Conservation (phyloP, 352 stramenopile genomes). For the Hyphochytrium catenoides region DNA sequence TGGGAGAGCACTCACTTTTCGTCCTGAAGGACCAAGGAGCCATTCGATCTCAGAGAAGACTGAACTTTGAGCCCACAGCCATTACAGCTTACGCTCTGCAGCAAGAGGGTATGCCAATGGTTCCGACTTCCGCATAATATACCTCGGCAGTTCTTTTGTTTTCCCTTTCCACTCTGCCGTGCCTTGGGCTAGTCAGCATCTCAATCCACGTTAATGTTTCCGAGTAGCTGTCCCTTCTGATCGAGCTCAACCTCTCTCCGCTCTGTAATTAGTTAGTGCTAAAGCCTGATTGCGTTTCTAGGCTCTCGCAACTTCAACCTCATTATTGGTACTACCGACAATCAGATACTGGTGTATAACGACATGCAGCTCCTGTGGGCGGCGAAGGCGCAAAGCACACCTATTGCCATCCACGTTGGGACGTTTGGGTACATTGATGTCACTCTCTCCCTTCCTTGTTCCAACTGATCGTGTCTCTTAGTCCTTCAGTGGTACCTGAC, state of each 20-base stretch:
- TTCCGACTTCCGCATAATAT: background rate
- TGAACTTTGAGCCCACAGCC: conserved; percentile 34
- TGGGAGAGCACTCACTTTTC: conserved; percentile 53
- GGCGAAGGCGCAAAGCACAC: conserved; percentile 21
- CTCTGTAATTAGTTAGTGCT: no score
- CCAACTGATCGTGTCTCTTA: no score
- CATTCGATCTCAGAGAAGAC: conserved; percentile 40
- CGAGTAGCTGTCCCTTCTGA: no score
- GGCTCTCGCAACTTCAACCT: conserved; percentile 49
- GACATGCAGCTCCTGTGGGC: conserved; percentile 53
- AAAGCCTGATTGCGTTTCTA: no score
- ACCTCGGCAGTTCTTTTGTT: no score
- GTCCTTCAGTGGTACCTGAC: no score
- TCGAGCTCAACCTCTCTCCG: no score
- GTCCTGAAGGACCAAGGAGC: conserved; percentile 42
- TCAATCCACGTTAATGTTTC: no score
- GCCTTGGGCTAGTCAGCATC: no score
- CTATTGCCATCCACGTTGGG: conserved; percentile 30
- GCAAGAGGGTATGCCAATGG: background rate
- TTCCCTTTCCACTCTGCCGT: no score
- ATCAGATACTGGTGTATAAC: conserved; percentile 45
- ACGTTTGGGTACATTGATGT: conserved; percentile 19
- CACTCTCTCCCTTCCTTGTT: no score
- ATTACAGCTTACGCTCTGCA: conserved; percentile 8
- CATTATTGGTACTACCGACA: conserved; percentile 36